Base-by-base conservation (phyloP, 148 eudicot species). In the Camellia sinensis region DNA sequence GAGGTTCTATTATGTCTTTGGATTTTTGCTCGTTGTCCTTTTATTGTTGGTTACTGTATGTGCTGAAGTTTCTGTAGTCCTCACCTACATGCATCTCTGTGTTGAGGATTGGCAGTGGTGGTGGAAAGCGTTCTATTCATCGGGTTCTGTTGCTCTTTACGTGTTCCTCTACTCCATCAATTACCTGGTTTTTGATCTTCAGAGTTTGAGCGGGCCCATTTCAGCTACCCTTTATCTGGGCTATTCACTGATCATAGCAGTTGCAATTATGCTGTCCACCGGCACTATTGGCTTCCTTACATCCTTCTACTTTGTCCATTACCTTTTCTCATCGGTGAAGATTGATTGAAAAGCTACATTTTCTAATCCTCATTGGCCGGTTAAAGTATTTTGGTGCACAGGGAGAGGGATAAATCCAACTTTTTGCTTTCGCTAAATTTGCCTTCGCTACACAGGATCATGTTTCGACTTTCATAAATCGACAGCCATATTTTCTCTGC, bases 71-170 rank as follows among this genome's bases (percentile, higher is more conserved):
- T 91, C 94, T 14, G 83, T 91, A 44, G 91, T 89, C 67, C 84
- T 89, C 13, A 91, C 92, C 19, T 91, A 89, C 87, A 89, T 89
- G 91, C 92, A 89, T 83, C 87, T 91, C 4, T 89, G 94, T 46
- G 89, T 88, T 43, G 92, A 89, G 81, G 94, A 91, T 66, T 91
- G 94, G 94, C 80, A 83, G 67, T 91, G 94, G 94, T 91, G 94
- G 94, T 91, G 94, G 94, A 91, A 91, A 62, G 85, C 94, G 0
- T 91, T 89, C 82, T 91, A 73, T 69, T 90, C 91, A 18, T 87
- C 94, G 0, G 94, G 94, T n/a, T 89, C 94, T 0, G 92, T 88
- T 79, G 76, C 92, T 12, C 79, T 91, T 5, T 91, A 89, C 17
- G 88, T 91, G 48, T 91, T 91, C 89, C 84, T 89, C 3, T 89